phyloP scores from a whole-genome alignment of 1,139 yeast genomes.

The Kluyveromyces sp. region DNA sequence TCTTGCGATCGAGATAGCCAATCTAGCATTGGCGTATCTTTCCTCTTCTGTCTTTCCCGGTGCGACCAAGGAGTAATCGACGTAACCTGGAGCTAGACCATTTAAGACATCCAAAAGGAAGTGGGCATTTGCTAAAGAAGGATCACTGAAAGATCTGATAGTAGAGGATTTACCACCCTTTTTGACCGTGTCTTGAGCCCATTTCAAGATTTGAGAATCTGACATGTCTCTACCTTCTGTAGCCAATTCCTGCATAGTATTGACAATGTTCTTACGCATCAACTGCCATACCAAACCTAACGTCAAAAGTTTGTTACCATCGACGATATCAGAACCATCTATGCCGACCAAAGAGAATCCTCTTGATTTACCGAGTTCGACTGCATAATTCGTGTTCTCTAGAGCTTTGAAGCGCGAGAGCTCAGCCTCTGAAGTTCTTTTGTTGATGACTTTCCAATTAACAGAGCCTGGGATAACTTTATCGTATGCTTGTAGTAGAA shows the following conservation, averaged over 20 bases:
- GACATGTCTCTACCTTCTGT: slow-evolving; percentile 66
- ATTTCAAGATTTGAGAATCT: slow-evolving; percentile 78
- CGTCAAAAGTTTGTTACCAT: slow-evolving; percentile 83
- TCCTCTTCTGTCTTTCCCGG: slow-evolving; percentile 77
- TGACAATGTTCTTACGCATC: slow-evolving; percentile 90
- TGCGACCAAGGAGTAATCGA: slow-evolving; percentile 85
- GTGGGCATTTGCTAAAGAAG: slow-evolving; percentile 65
- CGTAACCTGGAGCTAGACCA: slow-evolving; percentile 95
- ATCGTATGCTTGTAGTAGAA: slow-evolving; percentile 86
- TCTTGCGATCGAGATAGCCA: slow-evolving; percentile 97
- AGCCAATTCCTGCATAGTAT: slow-evolving; percentile 69
- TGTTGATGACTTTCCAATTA: slow-evolving; percentile 71
- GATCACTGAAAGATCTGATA: slow-evolving; percentile 81
- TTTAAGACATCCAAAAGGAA: slow-evolving; percentile 84
- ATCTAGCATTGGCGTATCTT: slow-evolving; percentile 85
- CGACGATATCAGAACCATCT: slow-evolving; percentile 96
- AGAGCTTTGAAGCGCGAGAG: slow-evolving; percentile 87
- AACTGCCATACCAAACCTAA: slow-evolving; percentile 98
- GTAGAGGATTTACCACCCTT: slow-evolving; percentile 73
- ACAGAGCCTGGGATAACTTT: slow-evolving; percentile 94
- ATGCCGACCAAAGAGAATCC: slow-evolving; percentile 93
- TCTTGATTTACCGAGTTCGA: slow-evolving; percentile 88
- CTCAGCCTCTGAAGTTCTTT: slow-evolving; percentile 75
- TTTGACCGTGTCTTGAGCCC: slow-evolving; percentile 84
- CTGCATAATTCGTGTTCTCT: slow-evolving; percentile 94